Evolutionary conservation across 176 grass and related monocot genomes (phyloP).

Genomic region (Eleusine indica): DNA sequence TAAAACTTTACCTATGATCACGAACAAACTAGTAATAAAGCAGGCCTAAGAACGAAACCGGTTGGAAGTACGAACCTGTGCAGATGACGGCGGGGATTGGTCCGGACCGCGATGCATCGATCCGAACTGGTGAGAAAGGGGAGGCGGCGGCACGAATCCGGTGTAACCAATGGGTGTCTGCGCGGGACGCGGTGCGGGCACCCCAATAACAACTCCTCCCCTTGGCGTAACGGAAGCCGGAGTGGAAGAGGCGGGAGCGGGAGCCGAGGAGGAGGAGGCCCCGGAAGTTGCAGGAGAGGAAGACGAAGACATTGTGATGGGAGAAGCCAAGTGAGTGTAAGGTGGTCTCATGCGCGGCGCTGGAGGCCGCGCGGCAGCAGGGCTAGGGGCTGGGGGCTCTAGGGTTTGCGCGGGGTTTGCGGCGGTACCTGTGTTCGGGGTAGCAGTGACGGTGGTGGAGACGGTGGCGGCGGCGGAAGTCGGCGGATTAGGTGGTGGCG

Average conservation of each 20-base stretch:
- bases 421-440: conserved; percentile 19
- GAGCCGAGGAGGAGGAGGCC: conserved; percentile 30
- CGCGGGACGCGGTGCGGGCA: conserved; percentile 51
- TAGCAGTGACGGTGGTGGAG: conserved; percentile 12
- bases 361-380: conserved; percentile 25
- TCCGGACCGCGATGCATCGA: conserved; percentile 58
- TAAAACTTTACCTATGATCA: not conserved
- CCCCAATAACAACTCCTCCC: conserved; percentile 45
- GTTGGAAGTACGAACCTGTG: conserved; percentile 44
- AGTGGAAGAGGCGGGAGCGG: conserved; percentile 30
- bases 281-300: conserved; percentile 42
- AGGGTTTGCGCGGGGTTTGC: conserved; percentile 47
- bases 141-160: conserved; percentile 53
- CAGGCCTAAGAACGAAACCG: conserved; percentile 23
- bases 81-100: conserved; percentile 47
- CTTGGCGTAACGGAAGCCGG: conserved; percentile 30
- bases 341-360: conserved; percentile 52
- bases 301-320: conserved; percentile 46
- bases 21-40: not conserved
- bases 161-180: conserved; percentile 53
- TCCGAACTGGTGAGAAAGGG: conserved; percentile 64
- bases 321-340: conserved; percentile 47
- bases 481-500: conserved; percentile 11
- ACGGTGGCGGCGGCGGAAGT: not conserved
- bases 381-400: conserved; percentile 20